These are phyloP conservation scores for Hydrangea macrophylla DNA, from an alignment of 148 eudicot genomes.

Conservation along the genomic window DNA sequence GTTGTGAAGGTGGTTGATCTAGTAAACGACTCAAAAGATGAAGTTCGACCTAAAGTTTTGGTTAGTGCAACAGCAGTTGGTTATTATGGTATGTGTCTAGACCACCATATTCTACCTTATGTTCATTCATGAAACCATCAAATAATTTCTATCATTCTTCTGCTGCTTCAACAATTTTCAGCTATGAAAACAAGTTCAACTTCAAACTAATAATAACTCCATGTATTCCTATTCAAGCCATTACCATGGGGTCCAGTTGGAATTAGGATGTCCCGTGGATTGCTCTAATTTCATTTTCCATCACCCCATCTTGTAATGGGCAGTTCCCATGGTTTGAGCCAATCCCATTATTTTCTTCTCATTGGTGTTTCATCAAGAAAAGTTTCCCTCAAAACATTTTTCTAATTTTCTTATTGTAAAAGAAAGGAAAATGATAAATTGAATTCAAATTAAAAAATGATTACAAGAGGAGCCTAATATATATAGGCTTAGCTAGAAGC, in stretches of 20 bases:
- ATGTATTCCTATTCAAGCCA: background rate
- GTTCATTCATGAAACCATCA: background rate
- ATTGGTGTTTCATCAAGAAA: background rate
- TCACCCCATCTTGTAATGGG: background rate
- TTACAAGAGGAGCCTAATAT: too few species aligned
- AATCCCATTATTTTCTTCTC: background rate
- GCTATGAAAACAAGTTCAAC: background rate
- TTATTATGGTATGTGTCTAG: conserved; percentile 66
- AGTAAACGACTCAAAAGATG: conserved; percentile 62
- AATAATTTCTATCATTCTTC: background rate
- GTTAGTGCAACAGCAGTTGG: conserved; percentile 98
- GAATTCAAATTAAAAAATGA: too few species aligned
- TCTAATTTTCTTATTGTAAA: background rate
- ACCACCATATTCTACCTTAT: background rate
- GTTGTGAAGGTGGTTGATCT: conserved; percentile 74
- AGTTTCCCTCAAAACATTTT: background rate
- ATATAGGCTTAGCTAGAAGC: too few species aligned
- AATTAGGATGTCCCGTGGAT: background rate
- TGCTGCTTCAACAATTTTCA: background rate
- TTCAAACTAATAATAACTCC: background rate
- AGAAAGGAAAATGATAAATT: too few species aligned
- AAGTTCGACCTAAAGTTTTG: conserved; percentile 70
- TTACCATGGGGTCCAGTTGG: background rate
- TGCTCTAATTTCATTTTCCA: background rate
- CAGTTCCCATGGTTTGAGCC: background rate